Evolutionary conservation across 768 basidiomycete species (phyloP).

Genomic region (Lentinula detonsa): DNA sequence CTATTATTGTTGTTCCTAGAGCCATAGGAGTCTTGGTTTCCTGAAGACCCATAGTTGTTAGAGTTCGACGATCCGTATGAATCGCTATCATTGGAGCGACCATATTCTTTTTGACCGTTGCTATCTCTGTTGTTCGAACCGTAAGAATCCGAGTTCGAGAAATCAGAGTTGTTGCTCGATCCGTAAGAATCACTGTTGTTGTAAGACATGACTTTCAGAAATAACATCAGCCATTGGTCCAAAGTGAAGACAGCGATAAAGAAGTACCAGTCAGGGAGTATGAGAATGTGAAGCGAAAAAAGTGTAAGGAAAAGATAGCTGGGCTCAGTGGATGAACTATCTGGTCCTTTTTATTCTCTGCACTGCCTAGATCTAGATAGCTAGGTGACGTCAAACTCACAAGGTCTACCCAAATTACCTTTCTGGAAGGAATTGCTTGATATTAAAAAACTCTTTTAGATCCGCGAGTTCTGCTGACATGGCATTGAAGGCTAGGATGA

Average conservation of each 20-base stretch:
- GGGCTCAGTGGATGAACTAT: not conserved
- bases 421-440: too few species aligned
- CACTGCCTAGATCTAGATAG: not conserved
- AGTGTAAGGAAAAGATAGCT: not conserved
- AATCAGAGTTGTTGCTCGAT: not conserved
- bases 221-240: too few species aligned
- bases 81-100: not conserved
- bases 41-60: not conserved
- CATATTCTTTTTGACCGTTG: not conserved
- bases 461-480: not conserved
- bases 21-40: not conserved
- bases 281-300: not conserved
- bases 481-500: not conserved
- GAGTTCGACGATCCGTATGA: not conserved
- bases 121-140: not conserved
- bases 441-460: too few species aligned
- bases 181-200: conserved; percentile 5
- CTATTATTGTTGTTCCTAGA: not conserved
- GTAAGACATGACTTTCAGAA: not conserved
- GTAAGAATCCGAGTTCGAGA: not conserved
- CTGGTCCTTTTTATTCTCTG: not conserved
- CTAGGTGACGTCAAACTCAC: not conserved
- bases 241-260: too few species aligned
- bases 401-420: not conserved
- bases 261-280: not conserved